These are phyloP conservation scores for Pythium utonaiense DNA, from an alignment of 352 stramenopile genomes.

Conservation along the genomic window DNA sequence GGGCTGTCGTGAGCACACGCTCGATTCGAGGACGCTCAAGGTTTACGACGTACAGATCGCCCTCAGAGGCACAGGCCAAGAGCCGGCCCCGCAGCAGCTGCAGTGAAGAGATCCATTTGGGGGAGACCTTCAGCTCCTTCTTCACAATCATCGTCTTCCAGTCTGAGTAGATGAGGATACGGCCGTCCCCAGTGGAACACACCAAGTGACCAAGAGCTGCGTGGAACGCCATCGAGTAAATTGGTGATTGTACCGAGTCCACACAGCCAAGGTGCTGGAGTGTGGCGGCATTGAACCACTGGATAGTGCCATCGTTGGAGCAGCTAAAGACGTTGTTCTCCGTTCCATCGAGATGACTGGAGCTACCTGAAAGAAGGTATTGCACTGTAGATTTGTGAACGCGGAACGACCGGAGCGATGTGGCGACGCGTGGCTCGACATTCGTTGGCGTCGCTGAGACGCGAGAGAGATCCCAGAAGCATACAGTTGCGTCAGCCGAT, in stretches of 20 bases:
- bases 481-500: constrained; percentile 49
- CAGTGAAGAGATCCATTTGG: constrained; percentile 64
- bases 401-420: constrained; percentile 22
- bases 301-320: constrained; percentile 75
- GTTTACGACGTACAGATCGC: constrained; percentile 57
- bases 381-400: constrained; percentile 57
- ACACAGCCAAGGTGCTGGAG: constrained; percentile 45
- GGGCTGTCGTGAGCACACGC: constrained; percentile 38
- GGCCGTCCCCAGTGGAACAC: constrained; percentile 64
- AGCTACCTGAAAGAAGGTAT: constrained; percentile 27
- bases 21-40: constrained; percentile 33
- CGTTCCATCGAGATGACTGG: background rate
- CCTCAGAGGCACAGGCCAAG: constrained; percentile 54
- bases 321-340: constrained; percentile 43
- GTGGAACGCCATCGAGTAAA: constrained; percentile 47
- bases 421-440: background rate
- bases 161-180: constrained; percentile 46
- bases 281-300: constrained; percentile 49
- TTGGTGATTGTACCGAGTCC: constrained; percentile 37
- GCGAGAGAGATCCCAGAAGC: constrained; percentile 43
- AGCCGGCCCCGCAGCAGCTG: constrained; percentile 33
- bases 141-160: constrained; percentile 12
- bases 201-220: constrained; percentile 32
- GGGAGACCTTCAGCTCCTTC: constrained; percentile 38
- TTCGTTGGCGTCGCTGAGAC: background rate